Percentiles rank a stretch among this genome's conserved stretches.
Conservation (phyloP, 306 rosid species). For the Benincasa hispida region DNA sequence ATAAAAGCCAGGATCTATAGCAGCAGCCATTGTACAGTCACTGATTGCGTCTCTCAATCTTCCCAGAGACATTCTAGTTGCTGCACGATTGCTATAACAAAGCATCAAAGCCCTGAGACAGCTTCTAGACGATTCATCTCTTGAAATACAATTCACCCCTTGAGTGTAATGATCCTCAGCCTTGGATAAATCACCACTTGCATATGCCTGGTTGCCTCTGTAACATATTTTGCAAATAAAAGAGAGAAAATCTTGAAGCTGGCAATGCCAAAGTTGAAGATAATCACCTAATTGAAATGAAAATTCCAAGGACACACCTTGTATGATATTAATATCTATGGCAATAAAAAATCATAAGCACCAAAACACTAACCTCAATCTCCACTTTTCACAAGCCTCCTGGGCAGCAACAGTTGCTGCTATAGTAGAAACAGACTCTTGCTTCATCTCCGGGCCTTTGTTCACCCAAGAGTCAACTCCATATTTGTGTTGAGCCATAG, state of each 20-base stretch:
- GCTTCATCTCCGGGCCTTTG: slow-evolving; percentile 31
- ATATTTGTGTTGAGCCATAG: slow-evolving; percentile 25
- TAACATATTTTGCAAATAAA: slow-evolving; percentile 16
- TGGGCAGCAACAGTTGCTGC: slow-evolving; percentile 42
- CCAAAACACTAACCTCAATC: slow-evolving; percentile 50
- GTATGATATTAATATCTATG: not conserved
- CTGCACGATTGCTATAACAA: slow-evolving; percentile 97
- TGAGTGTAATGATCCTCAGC: slow-evolving; percentile 79
- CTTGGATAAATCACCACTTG: slow-evolving; percentile 57
- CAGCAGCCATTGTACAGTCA: slow-evolving; percentile 72
- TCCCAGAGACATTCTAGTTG: slow-evolving; percentile 89
- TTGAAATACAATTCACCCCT: slow-evolving; percentile 56
- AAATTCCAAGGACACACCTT: not conserved
- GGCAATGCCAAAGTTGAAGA: not conserved
- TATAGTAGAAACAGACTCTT: slow-evolving; percentile 30
- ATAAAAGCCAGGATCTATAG: slow-evolving; percentile 71
- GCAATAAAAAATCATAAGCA: slow-evolving; percentile 7
- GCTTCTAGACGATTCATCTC: slow-evolving; percentile 52
- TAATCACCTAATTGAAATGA: not conserved
- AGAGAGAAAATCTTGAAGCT: slow-evolving; percentile 10
- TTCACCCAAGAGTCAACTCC: slow-evolving; percentile 22
- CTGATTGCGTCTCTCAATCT: slow-evolving; percentile 72
- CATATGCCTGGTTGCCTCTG: slow-evolving; percentile 96
- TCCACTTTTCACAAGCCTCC: slow-evolving; percentile 93
- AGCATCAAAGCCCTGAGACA: slow-evolving; percentile 83